Evolutionary conservation across 1,284 basidiomycete species (phyloP).

Genomic region (Farysia itapuensis): DNA sequence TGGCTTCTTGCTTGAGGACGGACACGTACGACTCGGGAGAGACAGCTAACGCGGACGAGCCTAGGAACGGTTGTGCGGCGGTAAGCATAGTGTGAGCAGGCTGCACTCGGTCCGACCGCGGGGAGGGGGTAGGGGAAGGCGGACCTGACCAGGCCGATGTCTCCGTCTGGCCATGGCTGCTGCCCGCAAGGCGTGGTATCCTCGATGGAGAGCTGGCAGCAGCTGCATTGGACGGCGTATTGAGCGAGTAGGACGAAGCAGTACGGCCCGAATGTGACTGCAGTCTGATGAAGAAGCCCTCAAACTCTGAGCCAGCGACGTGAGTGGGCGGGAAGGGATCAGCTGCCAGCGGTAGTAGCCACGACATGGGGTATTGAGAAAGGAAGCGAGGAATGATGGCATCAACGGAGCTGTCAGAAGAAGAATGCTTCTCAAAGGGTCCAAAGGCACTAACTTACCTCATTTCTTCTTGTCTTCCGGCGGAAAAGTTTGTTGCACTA

Average conservation of each 20-base stretch:
- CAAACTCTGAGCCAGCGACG: conserved; percentile 29
- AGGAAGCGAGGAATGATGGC: too few species aligned
- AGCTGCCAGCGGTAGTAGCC: conserved; percentile 10
- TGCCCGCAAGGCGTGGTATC: conserved; percentile 6
- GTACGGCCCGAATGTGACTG: conserved; percentile 24
- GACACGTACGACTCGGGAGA: conserved; percentile 13
- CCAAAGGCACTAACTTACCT: neutral
- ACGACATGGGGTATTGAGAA: too few species aligned
- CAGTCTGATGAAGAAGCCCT: conserved; percentile 33
- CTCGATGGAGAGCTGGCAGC: conserved; percentile 6
- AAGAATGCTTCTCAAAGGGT: neutral
- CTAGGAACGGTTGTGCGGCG: conserved; percentile 3
- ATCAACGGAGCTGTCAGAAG: neutral
- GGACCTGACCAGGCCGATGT: neutral
- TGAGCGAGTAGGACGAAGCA: neutral
- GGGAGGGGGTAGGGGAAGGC: neutral
- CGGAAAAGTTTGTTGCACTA: neutral
- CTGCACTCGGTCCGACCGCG: neutral
- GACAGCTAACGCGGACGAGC: conserved; percentile 13
- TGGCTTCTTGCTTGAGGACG: neutral
- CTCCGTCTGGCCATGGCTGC: neutral
- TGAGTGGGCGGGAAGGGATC: conserved; percentile 36
- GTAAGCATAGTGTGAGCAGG: conserved; percentile 2
- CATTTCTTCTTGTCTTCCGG: neutral
- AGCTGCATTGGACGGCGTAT: neutral